Percentiles rank a stretch among this genome's conserved stretches.
These are phyloP conservation scores for Russula emetica DNA, from an alignment of 768 basidiomycete genomes.

Conservation along the genomic window DNA sequence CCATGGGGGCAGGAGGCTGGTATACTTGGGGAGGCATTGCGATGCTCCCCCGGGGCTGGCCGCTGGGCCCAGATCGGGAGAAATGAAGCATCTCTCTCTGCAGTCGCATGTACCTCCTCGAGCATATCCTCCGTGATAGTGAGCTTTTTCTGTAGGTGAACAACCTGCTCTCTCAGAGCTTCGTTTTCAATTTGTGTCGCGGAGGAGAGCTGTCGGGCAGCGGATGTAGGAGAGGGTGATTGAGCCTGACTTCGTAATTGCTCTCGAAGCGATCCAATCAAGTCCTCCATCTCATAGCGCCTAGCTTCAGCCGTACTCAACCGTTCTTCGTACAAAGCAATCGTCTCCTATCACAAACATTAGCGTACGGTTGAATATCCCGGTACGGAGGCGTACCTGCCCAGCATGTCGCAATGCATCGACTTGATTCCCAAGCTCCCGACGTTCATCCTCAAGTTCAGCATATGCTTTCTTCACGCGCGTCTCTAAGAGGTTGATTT, in stretches of 20 bases:
- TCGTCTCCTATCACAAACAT: constrained; percentile 67
- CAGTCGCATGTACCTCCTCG: no score
- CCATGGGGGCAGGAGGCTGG: no score
- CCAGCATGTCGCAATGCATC: constrained; percentile 86
- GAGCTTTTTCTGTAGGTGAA: no score
- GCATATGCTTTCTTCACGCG: no score
- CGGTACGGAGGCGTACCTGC: constrained; percentile 50
- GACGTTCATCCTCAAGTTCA: constrained; percentile 54
- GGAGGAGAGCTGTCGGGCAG: constrained; percentile 48
- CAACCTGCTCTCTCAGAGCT: no score
- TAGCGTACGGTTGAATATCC: constrained; percentile 2
- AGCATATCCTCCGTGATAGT: no score
- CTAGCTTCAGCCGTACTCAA: constrained; percentile 64
- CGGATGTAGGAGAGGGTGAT: constrained; percentile 36
- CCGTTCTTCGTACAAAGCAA: constrained; percentile 89
- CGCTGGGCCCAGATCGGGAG: no score
- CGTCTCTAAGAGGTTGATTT: no score
- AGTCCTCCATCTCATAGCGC: constrained; percentile 74
- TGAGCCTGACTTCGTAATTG: constrained; percentile 37
- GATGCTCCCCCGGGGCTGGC: no score
- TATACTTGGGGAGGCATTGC: no score
- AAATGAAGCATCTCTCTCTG: no score
- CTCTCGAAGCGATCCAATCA: constrained; percentile 54
- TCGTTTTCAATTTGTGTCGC: no score
- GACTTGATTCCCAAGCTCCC: constrained; percentile 66